Percentiles rank a stretch among this genome's conserved stretches.
phyloP scores from a whole-genome alignment of 768 basidiomycete species.

The Melanogaster broomeanus region DNA sequence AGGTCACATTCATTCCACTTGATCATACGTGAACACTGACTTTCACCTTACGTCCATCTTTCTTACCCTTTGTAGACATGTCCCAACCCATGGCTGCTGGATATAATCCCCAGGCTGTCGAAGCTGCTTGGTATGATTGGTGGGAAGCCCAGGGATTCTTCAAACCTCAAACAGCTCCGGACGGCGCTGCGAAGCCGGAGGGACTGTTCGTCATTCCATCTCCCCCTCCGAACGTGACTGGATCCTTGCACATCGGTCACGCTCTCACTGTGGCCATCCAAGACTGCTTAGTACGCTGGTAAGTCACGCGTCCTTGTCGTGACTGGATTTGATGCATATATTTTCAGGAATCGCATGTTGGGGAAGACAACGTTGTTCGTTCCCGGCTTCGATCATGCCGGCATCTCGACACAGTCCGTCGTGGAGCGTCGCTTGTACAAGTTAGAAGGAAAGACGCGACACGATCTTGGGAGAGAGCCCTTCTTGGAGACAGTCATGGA shows the following conservation, averaged over 20 bases:
- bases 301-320: conserved; percentile 21
- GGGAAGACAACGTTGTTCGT: conserved; percentile 88
- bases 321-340: background rate
- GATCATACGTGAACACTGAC: no score
- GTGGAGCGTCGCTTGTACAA: conserved; percentile 94
- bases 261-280: conserved; percentile 91
- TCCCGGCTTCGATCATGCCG: conserved; percentile 98
- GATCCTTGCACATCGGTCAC: conserved; percentile 93
- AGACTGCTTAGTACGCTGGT: conserved; percentile 89
- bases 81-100: conserved; percentile 86
- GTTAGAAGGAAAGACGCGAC: conserved; percentile 75
- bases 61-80: conserved; percentile 55
- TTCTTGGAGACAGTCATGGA: conserved; percentile 91
- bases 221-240: conserved; percentile 97
- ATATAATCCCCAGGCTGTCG: conserved; percentile 94
- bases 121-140: conserved; percentile 98
- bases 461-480: conserved; percentile 92
- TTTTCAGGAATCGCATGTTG: conserved; percentile 87
- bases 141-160: conserved; percentile 92
- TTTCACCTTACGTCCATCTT: background rate
- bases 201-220: conserved; percentile 83
- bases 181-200: conserved; percentile 60
- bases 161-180: conserved; percentile 63
- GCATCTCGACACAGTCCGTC: conserved; percentile 97
- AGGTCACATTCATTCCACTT: no score